Evolutionary conservation across 2,329 filamentous ascomycete species (phyloP), one percentile per base, ranked within the genome.

Genomic region (Trichophyton equinum): DNA sequence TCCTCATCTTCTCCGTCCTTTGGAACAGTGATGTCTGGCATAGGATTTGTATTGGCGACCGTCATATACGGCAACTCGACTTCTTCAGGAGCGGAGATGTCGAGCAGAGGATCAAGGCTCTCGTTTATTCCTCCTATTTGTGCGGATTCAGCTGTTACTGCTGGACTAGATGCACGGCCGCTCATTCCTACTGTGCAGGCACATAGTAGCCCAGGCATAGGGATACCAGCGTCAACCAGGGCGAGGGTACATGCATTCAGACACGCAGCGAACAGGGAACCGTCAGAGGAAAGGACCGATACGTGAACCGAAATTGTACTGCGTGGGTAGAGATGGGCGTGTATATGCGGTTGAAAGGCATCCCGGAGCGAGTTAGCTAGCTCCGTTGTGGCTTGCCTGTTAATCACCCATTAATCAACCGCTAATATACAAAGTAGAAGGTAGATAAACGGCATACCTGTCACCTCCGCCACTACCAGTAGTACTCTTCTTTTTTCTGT

Each of bases 171-270:
- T 13, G 74, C 74, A 60, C 72, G 74, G 4, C 74, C 74, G 13
- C 86, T 76, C 70, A 76, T 88, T 3, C 91, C 94, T 0, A 90
- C 88, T 0, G 91, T 96, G 75, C 89, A 95, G 4, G 91, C 90
- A 22, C 86, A 85, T 2, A 97, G 82, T 71, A 96, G 95, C 71
- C 95, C 90, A 2, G 85, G 85, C 91, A 97, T 96, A 25, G 94
- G 94, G 20, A 99, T 87, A 59, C 94, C 94, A 0, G 94, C 94
- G 71, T 99, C 94, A 64, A 97, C 86, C 22, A 97, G 83, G 0
- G 94, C 94, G 11, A 99, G 83, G 0, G 92, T 96, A 0, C 88
- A 84, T 3, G 94, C 94, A 70, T 99, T 99, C 67, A 97, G 79
- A 53, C 92, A 89, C 0, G 91, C 88, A 0, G 92, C 91, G 20